A percentile compares a stretch with the other conserved stretches of the same genome.
phyloP scores from a whole-genome alignment of 805 yeast species.

The Lachancea kluyveri region DNA sequence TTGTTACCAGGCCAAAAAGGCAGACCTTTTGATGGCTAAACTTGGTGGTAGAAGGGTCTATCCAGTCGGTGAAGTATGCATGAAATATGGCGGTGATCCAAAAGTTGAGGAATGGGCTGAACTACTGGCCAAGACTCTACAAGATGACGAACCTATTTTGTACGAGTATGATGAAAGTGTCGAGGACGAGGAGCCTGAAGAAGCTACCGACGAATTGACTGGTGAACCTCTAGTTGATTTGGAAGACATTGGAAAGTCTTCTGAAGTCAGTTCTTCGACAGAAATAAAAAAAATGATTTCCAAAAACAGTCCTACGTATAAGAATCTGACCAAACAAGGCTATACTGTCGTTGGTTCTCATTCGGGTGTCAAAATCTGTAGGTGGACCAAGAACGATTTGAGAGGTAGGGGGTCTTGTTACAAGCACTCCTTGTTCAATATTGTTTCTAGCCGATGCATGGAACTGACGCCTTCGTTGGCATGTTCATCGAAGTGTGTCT shows the following conservation, averaged over 20 bases:
- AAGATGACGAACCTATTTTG: conserved; percentile 66
- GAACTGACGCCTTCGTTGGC: conserved; percentile 92
- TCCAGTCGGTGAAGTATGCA: conserved; percentile 80
- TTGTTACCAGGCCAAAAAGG: conserved; percentile 76
- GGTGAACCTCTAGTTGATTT: conserved; percentile 60
- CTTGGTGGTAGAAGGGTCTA: conserved; percentile 81
- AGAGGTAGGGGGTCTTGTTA: conserved; percentile 94
- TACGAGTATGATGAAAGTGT: conserved; percentile 54
- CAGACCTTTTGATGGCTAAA: conserved; percentile 71
- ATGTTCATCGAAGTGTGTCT: conserved; percentile 92
- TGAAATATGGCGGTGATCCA: conserved; percentile 58
- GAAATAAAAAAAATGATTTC: conserved; percentile 80
- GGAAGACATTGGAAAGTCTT: conserved; percentile 72
- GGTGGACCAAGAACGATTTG: conserved; percentile 94
- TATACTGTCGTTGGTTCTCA: conserved; percentile 90
- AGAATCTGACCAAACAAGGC: conserved; percentile 86
- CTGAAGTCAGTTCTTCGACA: conserved; percentile 21
- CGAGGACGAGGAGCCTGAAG: conserved; percentile 42
- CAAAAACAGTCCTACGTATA: conserved; percentile 79
- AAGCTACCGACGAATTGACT: conserved; percentile 31
- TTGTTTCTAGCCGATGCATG: conserved; percentile 87
- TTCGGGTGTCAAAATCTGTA: conserved; percentile 89
- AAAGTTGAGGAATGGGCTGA: conserved; percentile 63
- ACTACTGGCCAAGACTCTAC: conserved; percentile 50
- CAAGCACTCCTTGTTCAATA: conserved; percentile 88